phyloP scores from a whole-genome alignment of 495 filamentous ascomycete species.

The Aspergillus baeticus region DNA sequence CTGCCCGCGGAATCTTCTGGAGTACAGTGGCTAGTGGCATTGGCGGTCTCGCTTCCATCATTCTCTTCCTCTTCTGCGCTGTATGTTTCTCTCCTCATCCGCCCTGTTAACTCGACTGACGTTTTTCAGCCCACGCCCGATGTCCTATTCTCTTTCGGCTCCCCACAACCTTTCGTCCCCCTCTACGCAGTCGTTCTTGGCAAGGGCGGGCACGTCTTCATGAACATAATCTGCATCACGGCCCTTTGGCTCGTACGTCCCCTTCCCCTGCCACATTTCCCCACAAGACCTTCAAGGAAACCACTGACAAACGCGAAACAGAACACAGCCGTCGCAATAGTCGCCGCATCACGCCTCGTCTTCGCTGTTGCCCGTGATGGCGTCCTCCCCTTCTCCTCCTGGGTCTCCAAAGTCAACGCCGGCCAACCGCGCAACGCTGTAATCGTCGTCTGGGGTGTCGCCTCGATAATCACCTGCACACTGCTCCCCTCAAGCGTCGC shows the following conservation, averaged over 20 bases:
- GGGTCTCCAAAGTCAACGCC: conserved; percentile 50
- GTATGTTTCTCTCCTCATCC: conserved; percentile 24
- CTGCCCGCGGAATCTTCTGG: conserved; percentile 56
- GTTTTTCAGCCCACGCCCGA: conserved; percentile 34
- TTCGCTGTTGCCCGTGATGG: conserved; percentile 57
- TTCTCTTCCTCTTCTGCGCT: conserved; percentile 57
- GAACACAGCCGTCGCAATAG: conserved; percentile 55
- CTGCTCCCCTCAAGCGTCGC: conserved; percentile 53
- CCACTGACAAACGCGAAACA: conserved; percentile 15
- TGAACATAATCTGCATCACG: conserved; percentile 52
- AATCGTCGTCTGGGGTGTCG: conserved; percentile 52
- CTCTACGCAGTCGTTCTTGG: conserved; percentile 53
- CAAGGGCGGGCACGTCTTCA: conserved; percentile 52
- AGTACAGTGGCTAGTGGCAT: conserved; percentile 52
- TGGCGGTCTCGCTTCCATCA: conserved; percentile 50
- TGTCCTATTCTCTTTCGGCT: conserved; percentile 42
- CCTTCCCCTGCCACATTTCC: neutral
- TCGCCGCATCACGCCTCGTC: conserved; percentile 55
- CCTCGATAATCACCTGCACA: conserved; percentile 50
- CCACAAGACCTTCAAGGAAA: neutral
- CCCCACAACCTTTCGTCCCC: conserved; percentile 53
- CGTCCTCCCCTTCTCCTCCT: conserved; percentile 54
- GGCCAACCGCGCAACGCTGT: conserved; percentile 56
- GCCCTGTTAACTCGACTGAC: conserved; percentile 1
- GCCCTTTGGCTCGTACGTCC: conserved; percentile 46